These are phyloP conservation scores for Coemansia sp. DNA, from an alignment of 192 early-diverging fungal species.

Conservation along the genomic window DNA sequence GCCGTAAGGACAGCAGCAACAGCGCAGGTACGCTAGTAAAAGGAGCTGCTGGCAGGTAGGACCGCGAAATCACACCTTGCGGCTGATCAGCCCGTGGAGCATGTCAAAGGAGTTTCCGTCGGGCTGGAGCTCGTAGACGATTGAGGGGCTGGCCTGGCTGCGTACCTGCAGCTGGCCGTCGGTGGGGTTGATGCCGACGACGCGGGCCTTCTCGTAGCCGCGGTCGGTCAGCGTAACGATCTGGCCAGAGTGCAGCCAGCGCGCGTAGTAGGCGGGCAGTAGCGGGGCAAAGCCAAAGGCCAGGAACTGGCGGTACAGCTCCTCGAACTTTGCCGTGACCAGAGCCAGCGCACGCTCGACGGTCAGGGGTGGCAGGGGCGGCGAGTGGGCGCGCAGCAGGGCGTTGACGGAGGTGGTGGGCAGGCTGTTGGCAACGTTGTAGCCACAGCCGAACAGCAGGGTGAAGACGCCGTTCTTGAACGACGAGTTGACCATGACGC, in stretches of 20 bases:
- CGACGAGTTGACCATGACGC: slow-evolving; percentile 81
- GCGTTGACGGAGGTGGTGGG: slow-evolving; percentile 87
- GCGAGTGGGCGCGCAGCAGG: slow-evolving; percentile 60
- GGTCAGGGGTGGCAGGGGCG: no score
- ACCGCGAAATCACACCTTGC: slow-evolving; percentile 37
- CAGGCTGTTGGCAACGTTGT: slow-evolving; percentile 77
- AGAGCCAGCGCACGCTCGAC: slow-evolving; percentile 43
- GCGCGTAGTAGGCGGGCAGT: slow-evolving; percentile 67
- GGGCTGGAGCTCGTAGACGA: slow-evolving; percentile 75
- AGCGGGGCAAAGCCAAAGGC: slow-evolving; percentile 65
- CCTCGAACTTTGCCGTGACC: slow-evolving; percentile 68
- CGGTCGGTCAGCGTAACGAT: slow-evolving; percentile 59
- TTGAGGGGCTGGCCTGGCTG: slow-evolving; percentile 49
- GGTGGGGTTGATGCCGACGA: slow-evolving; percentile 69
- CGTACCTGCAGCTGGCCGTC: slow-evolving; percentile 71
- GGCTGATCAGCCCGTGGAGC: slow-evolving; percentile 81
- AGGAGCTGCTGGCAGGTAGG: neutral
- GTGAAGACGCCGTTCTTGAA: slow-evolving; percentile 65
- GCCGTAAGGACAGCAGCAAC: no score
- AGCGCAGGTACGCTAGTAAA: no score
- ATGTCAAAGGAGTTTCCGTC: slow-evolving; percentile 99
- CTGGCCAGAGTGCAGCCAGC: slow-evolving; percentile 84
- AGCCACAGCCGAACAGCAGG: slow-evolving; percentile 79
- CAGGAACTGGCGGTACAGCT: slow-evolving; percentile 68
- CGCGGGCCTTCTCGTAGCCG: slow-evolving; percentile 53